Percentiles rank a stretch among this genome's conserved stretches.
Evolutionary conservation across 352 stramenopile genomes (phyloP).

Genomic region (Pythium diclinum): DNA sequence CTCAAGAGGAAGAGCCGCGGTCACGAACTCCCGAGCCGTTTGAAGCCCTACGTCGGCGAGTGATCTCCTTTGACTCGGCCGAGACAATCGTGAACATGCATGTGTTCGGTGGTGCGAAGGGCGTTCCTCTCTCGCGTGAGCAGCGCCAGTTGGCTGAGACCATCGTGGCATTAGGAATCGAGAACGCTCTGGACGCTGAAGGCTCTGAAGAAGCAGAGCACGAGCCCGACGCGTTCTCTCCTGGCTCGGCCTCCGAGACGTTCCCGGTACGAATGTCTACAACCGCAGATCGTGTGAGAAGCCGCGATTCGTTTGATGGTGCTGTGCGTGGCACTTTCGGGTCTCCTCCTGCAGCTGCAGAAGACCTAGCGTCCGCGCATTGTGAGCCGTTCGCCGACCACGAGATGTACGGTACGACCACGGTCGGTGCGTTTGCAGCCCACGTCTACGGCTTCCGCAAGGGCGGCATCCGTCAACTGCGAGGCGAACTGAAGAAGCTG

Average conservation of each 20-base stretch:
- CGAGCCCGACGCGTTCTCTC: slow-evolving; percentile 23
- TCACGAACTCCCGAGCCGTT: slow-evolving; percentile 34
- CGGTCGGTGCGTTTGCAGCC: slow-evolving; percentile 77
- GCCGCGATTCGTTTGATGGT: not conserved
- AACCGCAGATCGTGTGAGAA: not conserved
- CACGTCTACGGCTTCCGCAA: slow-evolving; percentile 83
- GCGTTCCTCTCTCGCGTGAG: slow-evolving; percentile 41
- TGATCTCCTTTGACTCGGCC: slow-evolving; percentile 78
- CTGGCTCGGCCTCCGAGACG: slow-evolving; percentile 14
- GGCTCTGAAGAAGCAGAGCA: slow-evolving; percentile 22
- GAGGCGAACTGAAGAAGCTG: slow-evolving; percentile 58
- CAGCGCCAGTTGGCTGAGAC: slow-evolving; percentile 69
- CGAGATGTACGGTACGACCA: slow-evolving; percentile 77
- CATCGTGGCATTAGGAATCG: slow-evolving; percentile 66
- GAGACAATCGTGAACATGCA: slow-evolving; percentile 72
- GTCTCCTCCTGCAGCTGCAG: not conserved
- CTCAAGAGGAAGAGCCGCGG: slow-evolving; percentile 14
- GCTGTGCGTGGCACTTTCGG: not conserved
- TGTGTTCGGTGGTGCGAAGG: slow-evolving; percentile 26
- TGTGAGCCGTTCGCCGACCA: slow-evolving; percentile 47
- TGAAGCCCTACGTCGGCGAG: slow-evolving; percentile 54
- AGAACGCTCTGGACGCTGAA: slow-evolving; percentile 31
- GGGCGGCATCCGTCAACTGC: slow-evolving; percentile 73
- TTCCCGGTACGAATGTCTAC: not conserved
- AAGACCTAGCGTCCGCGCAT: not conserved